phyloP scores from a whole-genome alignment of 2,329 filamentous ascomycete species.

The Cadophora sp. region DNA sequence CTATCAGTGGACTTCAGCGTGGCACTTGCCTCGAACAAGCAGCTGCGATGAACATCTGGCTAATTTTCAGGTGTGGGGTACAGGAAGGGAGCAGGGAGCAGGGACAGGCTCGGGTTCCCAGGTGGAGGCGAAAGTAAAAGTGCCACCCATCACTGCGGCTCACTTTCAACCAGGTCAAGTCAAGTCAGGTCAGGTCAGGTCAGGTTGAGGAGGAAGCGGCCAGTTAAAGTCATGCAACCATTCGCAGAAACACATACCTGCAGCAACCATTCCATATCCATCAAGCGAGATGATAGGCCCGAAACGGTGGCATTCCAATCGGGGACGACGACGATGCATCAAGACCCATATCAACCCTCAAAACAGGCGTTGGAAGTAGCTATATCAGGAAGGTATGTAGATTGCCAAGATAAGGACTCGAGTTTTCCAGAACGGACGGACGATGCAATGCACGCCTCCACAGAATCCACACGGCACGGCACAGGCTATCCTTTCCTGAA shows the following conservation, averaged over 20 bases:
- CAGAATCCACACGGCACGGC: neutral
- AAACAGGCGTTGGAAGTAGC: neutral
- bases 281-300: neutral
- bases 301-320: neutral
- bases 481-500: neutral
- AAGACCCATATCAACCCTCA: neutral
- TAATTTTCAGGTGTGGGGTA: neutral
- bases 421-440: neutral
- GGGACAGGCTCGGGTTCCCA: neutral
- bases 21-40: neutral
- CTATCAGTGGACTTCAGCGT: neutral
- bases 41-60: neutral
- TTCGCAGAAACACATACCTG: too few species aligned
- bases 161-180: too few species aligned
- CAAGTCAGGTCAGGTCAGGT: too few species aligned
- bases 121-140: too few species aligned
- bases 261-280: too few species aligned
- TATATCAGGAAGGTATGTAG: neutral
- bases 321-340: neutral
- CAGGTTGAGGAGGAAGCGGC: too few species aligned
- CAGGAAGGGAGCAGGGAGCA: neutral
- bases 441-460: neutral
- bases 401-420: neutral
- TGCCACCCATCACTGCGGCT: slow-evolving; percentile 1
- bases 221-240: neutral